Evolutionary conservation across 164 flowering plant genomes (phyloP).

Genomic region (Annona squamosa): DNA sequence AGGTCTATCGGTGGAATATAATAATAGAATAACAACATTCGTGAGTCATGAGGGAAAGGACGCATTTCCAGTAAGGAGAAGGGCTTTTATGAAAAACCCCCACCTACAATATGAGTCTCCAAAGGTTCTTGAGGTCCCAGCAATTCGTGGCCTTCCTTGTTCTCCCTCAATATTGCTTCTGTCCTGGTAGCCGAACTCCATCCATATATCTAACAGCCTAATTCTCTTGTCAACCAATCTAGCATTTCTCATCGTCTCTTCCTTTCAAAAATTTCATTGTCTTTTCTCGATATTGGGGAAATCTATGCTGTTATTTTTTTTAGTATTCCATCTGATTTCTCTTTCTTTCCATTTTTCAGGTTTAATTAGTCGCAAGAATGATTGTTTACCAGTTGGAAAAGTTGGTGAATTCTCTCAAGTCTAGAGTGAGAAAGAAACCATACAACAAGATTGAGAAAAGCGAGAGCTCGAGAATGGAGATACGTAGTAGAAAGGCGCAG

Average conservation of each 20-base stretch:
- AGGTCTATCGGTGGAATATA: no score
- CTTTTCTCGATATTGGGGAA: neutral
- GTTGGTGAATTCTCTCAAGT: constrained; percentile 42
- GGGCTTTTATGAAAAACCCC: neutral
- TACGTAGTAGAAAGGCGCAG: constrained; percentile 63
- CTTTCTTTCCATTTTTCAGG: neutral
- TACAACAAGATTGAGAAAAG: constrained; percentile 76
- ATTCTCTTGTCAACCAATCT: neutral
- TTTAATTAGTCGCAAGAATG: constrained; percentile 23
- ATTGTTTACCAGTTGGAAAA: constrained; percentile 40
- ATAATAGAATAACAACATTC: no score
- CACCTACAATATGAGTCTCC: neutral
- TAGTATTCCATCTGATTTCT: neutral
- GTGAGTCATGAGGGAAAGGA: neutral
- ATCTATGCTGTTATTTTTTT: neutral
- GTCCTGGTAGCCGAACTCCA: neutral
- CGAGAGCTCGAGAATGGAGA: constrained; percentile 82
- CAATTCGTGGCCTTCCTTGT: neutral
- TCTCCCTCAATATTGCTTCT: neutral
- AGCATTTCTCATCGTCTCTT: neutral
- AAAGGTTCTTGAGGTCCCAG: neutral
- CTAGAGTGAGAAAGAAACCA: constrained; percentile 48
- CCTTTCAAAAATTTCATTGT: neutral
- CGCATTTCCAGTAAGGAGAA: neutral
- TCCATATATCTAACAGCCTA: neutral